Conservation (phyloP, 106 monocot species). For the Amphibolis antarctica region DNA sequence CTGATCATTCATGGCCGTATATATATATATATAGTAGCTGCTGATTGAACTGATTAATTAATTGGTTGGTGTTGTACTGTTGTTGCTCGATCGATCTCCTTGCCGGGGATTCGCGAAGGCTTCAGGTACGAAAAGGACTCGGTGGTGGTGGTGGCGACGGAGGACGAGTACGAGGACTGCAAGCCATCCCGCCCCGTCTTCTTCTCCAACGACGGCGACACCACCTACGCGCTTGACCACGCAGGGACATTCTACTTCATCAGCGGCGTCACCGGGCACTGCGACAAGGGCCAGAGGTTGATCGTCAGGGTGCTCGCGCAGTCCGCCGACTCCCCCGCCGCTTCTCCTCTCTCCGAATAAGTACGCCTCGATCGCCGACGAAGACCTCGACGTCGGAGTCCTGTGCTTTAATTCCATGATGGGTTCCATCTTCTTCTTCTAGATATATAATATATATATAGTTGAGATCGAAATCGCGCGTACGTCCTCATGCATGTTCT, state of each 20-base stretch:
- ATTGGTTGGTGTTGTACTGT: no score
- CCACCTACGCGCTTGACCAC: constrained; percentile 26
- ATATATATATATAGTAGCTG: no score
- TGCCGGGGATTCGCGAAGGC: not conserved
- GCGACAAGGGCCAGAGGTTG: constrained; percentile 70
- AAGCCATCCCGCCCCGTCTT: constrained; percentile 45
- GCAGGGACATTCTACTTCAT: constrained; percentile 83
- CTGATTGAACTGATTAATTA: no score
- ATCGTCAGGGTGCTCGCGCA: constrained; percentile 67
- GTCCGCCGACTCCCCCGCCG: constrained; percentile 6
- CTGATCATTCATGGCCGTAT: no score
- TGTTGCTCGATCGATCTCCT: no score
- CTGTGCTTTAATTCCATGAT: no score
- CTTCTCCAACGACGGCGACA: constrained; percentile 73
- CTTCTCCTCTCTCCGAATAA: not conserved
- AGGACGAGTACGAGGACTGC: constrained; percentile 68
- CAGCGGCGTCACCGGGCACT: constrained; percentile 65
- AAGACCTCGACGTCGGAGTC: no score
- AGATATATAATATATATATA: no score
- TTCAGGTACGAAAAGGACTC: constrained; percentile 85
- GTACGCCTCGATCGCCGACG: no score
- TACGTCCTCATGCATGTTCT: no score
- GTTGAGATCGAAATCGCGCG: no score
- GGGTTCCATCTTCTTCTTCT: no score
- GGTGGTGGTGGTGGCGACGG: constrained; percentile 48